Base-by-base conservation (phyloP, 1,139 yeast genomes). In the Zygosaccharomyces sapae region DNA sequence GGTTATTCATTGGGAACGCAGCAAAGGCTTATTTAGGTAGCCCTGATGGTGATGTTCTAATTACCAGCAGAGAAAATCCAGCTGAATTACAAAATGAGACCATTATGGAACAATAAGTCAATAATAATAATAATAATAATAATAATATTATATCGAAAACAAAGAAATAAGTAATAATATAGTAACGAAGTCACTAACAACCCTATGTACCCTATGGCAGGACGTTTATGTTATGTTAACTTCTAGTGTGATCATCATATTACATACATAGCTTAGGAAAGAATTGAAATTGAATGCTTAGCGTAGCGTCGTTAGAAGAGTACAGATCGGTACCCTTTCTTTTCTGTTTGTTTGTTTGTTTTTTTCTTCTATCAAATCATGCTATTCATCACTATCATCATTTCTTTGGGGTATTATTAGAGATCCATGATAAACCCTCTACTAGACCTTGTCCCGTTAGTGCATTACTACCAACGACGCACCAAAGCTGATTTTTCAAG, bases 21-120 rank as follows among this genome's bases (percentile, higher is more conserved):
- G 72, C 73, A 43, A 83, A 79, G 63, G 92, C 92, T 3, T 92
- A 89, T 69, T 88, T 92, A 65, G 99, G 98, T 42, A 89, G 84
- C 63, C 75, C 80, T 47, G 76, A 77, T 57, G 96, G 96, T 3
- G 62, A 59, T 30, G 59, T 50, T 44, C 60, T 39, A 55, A 36
- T 25, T 20, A 20, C 27, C 38, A 22, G 9, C 7, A 36, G 12
- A 12, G 24, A 36, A n/a, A 20, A 27, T 3, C n/a, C 31, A 9
- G 31, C 9, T 27, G 31, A 27, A 27, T 27, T 27, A 10, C n/a
- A 12, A 27, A 27, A 10, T 27, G 31, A 12, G 12, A 27, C 16
- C 16, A 16, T 16, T 16, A 16, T 5, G 13, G 31, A 12, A 7
- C 31, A 27, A 16, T 27, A 9, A 27, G 31, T 12, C 4, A 27